Evolutionary conservation across 2,329 filamentous ascomycete genomes (phyloP), one percentile per base, ranked within the genome.

Genomic region (Ilyonectria destructans): DNA sequence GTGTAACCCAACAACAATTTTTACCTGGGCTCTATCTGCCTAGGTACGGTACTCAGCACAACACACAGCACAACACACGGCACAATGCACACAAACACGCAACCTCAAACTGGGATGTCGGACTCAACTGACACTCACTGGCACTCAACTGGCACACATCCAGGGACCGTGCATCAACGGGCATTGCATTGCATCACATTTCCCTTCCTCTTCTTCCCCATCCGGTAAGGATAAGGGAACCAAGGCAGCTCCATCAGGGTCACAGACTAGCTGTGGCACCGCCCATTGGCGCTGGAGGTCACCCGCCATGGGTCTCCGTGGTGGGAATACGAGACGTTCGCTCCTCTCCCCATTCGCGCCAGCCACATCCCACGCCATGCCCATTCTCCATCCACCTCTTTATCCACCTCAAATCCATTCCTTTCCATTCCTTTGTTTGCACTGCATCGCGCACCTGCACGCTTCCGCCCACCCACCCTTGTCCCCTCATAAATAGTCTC

Each of bases 401-500:
- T 46, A 21, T 46, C 19, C 19, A 23, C 45, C 45, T 46, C 26
- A 33, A 52, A 52, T 67, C 69, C 69, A 65, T 68, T 43, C 61
- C 46, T 66, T 56, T 60, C 56, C 51, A 46, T 49, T 67, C 58
- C 54, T 35, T 69, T 67, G 61, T 62, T 52, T 33, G 49, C 49
- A 31, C 49, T 31, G 12, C 49, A 52, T 52, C 49, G 49, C 49
- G 31, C 51, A 35, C 21, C 49, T 29, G 48, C 61, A 23, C 58
- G 33, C 35, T 15, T 46, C n/a, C 59, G 55, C 51, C 48, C 52
- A 46, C 43, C n/a, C 45, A 40, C 46, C 70, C 70, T 71, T 68
- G 68, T 71, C 43, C 65, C 51, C 29, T 54, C 51, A 35, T 21
- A 37, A 33, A 37, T 54, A 69, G 60, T 56, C 56, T 70, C 63